Evolutionary conservation across 2,329 filamentous ascomycete genomes (phyloP).

Genomic region (Leptographium wingfieldii): DNA sequence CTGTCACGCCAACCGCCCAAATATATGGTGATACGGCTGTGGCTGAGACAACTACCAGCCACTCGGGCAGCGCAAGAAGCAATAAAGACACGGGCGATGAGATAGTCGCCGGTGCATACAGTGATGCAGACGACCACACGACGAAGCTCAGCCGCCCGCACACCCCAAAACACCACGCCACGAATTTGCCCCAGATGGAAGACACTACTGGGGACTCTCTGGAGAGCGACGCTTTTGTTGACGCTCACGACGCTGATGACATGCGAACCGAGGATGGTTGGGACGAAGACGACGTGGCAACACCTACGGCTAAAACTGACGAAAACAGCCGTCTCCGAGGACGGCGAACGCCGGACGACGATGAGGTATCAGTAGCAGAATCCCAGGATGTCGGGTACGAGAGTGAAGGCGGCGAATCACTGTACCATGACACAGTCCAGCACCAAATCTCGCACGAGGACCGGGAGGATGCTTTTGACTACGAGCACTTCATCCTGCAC

Average conservation of each 20-base stretch:
- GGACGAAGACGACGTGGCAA: conserved; percentile 18
- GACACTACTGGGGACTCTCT: neutral
- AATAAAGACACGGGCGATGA: conserved; percentile 15
- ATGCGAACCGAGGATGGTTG: conserved; percentile 27
- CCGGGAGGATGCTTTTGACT: conserved; percentile 89
- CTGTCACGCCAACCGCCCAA: neutral
- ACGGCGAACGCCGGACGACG: conserved; percentile 14
- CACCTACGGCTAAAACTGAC: conserved; percentile 20
- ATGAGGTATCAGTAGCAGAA: conserved; percentile 15
- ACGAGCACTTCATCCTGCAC: conserved; percentile 90
- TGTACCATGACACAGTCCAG: conserved; percentile 49
- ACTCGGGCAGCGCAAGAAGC: conserved; percentile 1
- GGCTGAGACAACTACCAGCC: conserved; percentile 3
- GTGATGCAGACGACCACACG: conserved; percentile 15
- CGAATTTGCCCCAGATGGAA: conserved; percentile 1
- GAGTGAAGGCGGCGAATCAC: conserved; percentile 51
- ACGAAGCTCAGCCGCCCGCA: conserved; percentile 12
- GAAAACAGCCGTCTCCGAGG: conserved; percentile 7
- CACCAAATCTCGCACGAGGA: conserved; percentile 72
- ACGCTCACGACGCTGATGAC: conserved; percentile 17
- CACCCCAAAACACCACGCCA: neutral
- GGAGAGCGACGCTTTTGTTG: neutral
- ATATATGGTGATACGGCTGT: neutral
- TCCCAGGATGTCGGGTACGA: conserved; percentile 26
- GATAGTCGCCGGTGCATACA: conserved; percentile 14